Percentiles rank a stretch among this genome's conserved stretches.
Evolutionary conservation across 2,329 filamentous ascomycete species (phyloP).

Genomic region (Aspergillus costaricaensis): DNA sequence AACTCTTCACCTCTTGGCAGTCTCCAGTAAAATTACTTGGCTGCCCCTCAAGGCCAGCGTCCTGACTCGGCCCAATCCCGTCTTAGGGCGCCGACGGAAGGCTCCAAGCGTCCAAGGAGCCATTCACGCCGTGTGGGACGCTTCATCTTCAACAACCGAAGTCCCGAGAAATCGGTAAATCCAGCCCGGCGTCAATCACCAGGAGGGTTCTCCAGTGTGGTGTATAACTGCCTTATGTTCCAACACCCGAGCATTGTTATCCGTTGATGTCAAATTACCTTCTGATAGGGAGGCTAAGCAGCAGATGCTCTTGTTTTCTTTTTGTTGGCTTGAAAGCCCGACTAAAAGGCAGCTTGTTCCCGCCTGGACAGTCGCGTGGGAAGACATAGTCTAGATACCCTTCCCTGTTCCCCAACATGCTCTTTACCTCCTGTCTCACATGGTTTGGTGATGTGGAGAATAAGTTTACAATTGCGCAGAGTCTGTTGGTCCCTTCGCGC

Average conservation of each 20-base stretch:
- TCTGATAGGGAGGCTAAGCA: no score
- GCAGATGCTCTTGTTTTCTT: no score
- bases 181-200: neutral
- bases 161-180: neutral
- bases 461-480: no score
- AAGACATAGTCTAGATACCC: no score
- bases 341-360: no score
- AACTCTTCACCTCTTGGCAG: neutral
- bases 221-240: neutral
- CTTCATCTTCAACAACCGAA: neutral
- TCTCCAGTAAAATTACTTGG: conserved; percentile 1
- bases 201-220: neutral
- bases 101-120: neutral
- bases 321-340: no score
- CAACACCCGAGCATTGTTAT: neutral
- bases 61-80: neutral
- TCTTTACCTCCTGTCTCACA: no score
- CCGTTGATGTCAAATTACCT: no score
- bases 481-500: no score
- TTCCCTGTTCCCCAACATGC: no score
- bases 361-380: no score
- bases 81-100: neutral
- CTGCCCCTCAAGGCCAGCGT: neutral
- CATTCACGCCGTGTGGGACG: neutral
- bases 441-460: no score